Conservation (phyloP, 768 basidiomycete genomes). For the Filobasidium wieringae region DNA sequence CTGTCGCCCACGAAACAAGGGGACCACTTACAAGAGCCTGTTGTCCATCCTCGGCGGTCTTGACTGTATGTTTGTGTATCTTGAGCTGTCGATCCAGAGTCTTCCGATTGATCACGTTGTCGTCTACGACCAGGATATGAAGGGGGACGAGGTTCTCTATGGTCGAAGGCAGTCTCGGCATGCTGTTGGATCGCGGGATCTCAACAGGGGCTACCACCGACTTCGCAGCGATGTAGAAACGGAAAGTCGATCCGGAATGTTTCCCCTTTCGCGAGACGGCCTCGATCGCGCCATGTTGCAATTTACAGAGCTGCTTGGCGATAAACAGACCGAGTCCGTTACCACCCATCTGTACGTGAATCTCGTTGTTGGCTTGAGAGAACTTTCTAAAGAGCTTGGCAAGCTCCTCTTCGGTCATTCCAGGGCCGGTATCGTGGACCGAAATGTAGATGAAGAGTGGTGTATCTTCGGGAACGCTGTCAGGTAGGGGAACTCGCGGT, state of each 20-base stretch:
- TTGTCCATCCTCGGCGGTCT: conserved; percentile 9
- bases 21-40: conserved; percentile 5
- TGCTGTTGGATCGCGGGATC: background rate
- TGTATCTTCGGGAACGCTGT: background rate
- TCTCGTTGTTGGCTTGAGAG: conserved; percentile 7
- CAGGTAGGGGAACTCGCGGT: background rate
- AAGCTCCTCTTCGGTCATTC: conserved; percentile 6
- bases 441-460: background rate
- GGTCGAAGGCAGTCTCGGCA: background rate
- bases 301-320: conserved; percentile 9
- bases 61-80: background rate
- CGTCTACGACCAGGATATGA: conserved; percentile 6
- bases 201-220: background rate
- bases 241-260: conserved; percentile 3
- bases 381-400: conserved; percentile 10
- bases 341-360: conserved; percentile 8
- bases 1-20: background rate
- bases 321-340: conserved; percentile 13
- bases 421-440: conserved; percentile 12
- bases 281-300: conserved; percentile 12
- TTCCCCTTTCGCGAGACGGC: background rate
- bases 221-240: conserved; percentile 1
- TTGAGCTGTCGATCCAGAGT: conserved; percentile 9
- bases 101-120: conserved; percentile 11
- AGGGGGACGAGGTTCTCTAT: background rate